Conservation (phyloP, 345 rosid species). For the Linum trigynum region DNA sequence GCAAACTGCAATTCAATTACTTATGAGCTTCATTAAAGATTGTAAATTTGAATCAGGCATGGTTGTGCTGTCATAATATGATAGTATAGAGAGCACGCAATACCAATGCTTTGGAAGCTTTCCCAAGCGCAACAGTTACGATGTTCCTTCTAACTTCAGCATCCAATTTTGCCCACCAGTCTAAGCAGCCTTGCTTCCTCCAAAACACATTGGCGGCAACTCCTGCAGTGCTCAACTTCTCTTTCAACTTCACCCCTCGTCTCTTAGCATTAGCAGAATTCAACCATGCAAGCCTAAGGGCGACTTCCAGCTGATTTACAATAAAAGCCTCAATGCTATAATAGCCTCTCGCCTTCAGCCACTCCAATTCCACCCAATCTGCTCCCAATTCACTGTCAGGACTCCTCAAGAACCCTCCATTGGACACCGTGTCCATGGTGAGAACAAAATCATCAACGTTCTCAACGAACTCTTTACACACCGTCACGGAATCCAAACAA, state of each 20-base stretch:
- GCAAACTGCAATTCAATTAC: neutral
- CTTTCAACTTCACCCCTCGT: constrained; percentile 73
- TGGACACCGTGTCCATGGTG: constrained; percentile 56
- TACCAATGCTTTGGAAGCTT: constrained; percentile 74
- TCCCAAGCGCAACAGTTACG: constrained; percentile 39
- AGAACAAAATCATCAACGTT: constrained; percentile 58
- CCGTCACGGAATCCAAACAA: constrained; percentile 53
- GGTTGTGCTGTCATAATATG: neutral
- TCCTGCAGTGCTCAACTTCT: constrained; percentile 51
- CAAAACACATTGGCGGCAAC: constrained; percentile 64
- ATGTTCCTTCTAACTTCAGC: constrained; percentile 37
- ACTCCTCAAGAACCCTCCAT: constrained; percentile 66
- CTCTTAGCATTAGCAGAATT: constrained; percentile 52
- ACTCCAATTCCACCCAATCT: constrained; percentile 76
- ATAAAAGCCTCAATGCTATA: constrained; percentile 70
- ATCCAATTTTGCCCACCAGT: constrained; percentile 84
- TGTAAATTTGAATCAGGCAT: neutral
- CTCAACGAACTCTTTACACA: constrained; percentile 44
- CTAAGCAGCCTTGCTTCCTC: constrained; percentile 78
- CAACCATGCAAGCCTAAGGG: constrained; percentile 85
- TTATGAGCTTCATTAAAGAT: neutral
- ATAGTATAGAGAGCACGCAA: constrained; percentile 2
- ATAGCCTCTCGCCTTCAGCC: constrained; percentile 85
- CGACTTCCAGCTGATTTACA: constrained; percentile 76
- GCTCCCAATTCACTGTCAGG: constrained; percentile 60